Evolutionary conservation across 495 filamentous ascomycete species (phyloP), one percentile per base, ranked within the genome.

Genomic region (Tuber indicum): DNA sequence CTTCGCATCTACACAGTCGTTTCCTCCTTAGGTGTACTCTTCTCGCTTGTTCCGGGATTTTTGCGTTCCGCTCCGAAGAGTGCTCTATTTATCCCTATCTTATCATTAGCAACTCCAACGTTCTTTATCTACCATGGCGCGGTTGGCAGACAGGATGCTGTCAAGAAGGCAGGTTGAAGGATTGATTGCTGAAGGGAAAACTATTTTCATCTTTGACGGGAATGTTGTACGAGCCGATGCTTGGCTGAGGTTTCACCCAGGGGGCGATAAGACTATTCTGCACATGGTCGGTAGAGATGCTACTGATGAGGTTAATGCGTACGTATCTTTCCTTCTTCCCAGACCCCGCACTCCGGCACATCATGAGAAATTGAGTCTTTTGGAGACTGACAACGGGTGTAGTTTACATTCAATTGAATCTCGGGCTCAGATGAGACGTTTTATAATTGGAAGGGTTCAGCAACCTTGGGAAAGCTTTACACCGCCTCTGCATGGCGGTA

Each of bases 211-310:
- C 72, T 87, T 93, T 72, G 91, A 97, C 76, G 86, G 88, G 73
- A 89, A 91, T 82, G 94, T 97, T 9, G 85, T 98, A 75, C 96
- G 93, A 85, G 90, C 92, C 3, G 95, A 99, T 84, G 87, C 92
- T 44, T 99, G 92, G 92, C 86, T 95, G 46, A 88, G 89, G 72
- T 98, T 90, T 82, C 96, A 99, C 82, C 96, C 96, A 23, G 96
- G 96, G 74, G 96, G 96, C 71, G 92, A 94, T 81, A 97, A 93
- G 85, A 88, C 96, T 39, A 97, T 99, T 77, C 86, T 89, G 84
- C 96, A 99, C 84, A 95, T 98, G 94, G 91, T 99, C 72, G 96
- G 96, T 73, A 89, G 93, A 85, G 96, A 99, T 90, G 96, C 93
- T 52, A 98, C 96, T 26, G 94, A 98, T 84, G 96, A 98, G 85